Percentiles rank a stretch among this genome's conserved stretches.
Evolutionary conservation across 1,284 basidiomycete genomes (phyloP).

Genomic region (Heterobasidion annosum): DNA sequence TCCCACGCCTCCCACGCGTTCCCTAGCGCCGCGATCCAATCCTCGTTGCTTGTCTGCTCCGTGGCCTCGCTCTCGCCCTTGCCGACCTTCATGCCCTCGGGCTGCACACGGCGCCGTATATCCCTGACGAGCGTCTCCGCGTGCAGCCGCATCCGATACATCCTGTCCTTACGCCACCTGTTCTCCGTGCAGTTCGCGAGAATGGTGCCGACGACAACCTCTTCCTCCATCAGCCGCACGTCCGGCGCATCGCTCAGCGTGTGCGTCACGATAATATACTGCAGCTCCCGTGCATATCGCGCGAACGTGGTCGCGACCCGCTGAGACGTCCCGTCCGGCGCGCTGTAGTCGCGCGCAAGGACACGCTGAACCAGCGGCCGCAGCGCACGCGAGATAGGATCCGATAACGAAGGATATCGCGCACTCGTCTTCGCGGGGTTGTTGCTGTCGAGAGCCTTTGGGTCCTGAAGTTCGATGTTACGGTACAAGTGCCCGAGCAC

Average conservation of each 20-base stretch:
- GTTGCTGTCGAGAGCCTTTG: neutral
- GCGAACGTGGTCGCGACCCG: conserved; percentile 7
- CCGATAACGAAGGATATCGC: conserved; percentile 10
- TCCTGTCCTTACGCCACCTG: conserved; percentile 49
- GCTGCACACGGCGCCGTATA: conserved; percentile 23
- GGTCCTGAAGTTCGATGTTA: conserved; percentile 40
- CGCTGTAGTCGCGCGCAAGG: conserved; percentile 11
- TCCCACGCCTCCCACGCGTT: conserved; percentile 60
- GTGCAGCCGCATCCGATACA: conserved; percentile 58
- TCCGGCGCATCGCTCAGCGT: conserved; percentile 51
- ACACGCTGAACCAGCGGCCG: conserved; percentile 28
- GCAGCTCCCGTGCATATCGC: conserved; percentile 53
- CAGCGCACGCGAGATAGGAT: conserved; percentile 42
- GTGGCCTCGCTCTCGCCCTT: conserved; percentile 15
- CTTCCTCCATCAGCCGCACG: conserved; percentile 54
- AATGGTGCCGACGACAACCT: conserved; percentile 67
- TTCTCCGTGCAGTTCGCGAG: conserved; percentile 49
- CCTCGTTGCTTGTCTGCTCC: conserved; percentile 13
- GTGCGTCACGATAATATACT: conserved; percentile 63
- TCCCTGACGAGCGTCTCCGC: conserved; percentile 41
- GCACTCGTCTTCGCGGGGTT: neutral
- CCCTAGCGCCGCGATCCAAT: conserved; percentile 33
- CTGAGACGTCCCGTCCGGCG: neutral
- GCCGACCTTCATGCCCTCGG: conserved; percentile 20
- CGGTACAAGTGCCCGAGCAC: conserved; percentile 66